These are phyloP conservation scores for Clonostachys solani DNA, from an alignment of 2,329 filamentous ascomycete species.

Conservation along the genomic window DNA sequence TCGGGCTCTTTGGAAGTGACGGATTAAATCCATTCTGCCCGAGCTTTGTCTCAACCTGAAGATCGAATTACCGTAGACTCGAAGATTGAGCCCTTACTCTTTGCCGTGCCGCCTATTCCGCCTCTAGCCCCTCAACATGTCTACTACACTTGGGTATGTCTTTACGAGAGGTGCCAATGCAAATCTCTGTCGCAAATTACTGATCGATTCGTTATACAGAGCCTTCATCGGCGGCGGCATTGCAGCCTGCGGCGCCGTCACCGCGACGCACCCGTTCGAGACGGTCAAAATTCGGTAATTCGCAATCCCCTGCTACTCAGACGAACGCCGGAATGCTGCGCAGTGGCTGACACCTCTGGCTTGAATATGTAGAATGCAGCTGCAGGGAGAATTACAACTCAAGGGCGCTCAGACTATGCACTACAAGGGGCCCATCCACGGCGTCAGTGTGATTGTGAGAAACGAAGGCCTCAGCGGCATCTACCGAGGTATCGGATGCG, in stretches of 20 bases:
- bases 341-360: background rate
- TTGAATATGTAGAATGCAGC: slow-evolving; percentile 66
- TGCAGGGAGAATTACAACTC: slow-evolving; percentile 90
- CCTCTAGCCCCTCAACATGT: slow-evolving; percentile 30
- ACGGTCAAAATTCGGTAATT: slow-evolving; percentile 94
- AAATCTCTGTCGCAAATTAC: background rate
- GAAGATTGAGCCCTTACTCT: too few relatives aligned
- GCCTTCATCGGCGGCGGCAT: slow-evolving; percentile 95
- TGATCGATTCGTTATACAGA: slow-evolving; percentile 29
- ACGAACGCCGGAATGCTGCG: background rate
- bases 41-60: too few relatives aligned
- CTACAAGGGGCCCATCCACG: slow-evolving; percentile 89
- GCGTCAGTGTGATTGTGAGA: slow-evolving; percentile 80
- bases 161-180: background rate
- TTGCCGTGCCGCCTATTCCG: too few relatives aligned
- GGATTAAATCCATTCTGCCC: too few relatives aligned
- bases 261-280: slow-evolving; percentile 96
- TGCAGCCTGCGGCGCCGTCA: slow-evolving; percentile 94
- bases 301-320: slow-evolving; percentile 2
- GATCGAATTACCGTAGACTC: too few relatives aligned
- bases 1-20: too few relatives aligned
- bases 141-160: slow-evolving; percentile 43
- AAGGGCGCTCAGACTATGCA: slow-evolving; percentile 81
- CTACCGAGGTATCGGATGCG: slow-evolving; percentile 84
- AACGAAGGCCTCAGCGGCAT: slow-evolving; percentile 86